Evolutionary conservation across 495 filamentous ascomycete genomes (phyloP).

Genomic region (Penicillium simplicissimum): DNA sequence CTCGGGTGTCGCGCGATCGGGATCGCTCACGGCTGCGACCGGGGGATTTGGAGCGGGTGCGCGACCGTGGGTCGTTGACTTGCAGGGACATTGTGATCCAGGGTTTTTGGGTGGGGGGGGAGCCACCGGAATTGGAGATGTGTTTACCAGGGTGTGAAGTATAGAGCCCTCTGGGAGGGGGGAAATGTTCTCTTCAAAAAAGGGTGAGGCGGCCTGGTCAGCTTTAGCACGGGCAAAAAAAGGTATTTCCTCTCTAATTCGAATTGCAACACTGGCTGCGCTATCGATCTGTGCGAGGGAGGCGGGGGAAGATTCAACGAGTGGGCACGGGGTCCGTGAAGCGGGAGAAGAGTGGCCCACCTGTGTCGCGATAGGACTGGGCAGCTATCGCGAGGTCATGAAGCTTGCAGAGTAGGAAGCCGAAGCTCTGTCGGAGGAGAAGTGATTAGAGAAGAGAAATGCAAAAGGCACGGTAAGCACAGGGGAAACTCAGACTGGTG

Average conservation of each 20-base stretch:
- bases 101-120: constrained; percentile 8
- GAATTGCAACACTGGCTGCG: background rate
- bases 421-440: background rate
- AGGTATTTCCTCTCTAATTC: background rate
- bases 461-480: background rate
- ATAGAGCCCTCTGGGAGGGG: background rate
- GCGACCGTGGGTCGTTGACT: constrained; percentile 58
- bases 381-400: background rate
- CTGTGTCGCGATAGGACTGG: background rate
- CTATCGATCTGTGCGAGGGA: constrained; percentile 12
- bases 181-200: background rate
- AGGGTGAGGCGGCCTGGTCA: background rate
- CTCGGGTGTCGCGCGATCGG: constrained; percentile 45
- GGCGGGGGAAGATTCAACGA: constrained; percentile 2
- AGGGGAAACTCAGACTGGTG: background rate
- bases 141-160: constrained; percentile 17
- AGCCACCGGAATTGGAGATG: constrained; percentile 20
- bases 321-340: background rate
- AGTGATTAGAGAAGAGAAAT: background rate
- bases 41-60: constrained; percentile 62
- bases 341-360: background rate
- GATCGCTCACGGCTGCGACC: constrained; percentile 49
- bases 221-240: background rate
- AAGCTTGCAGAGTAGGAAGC: background rate
- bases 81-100: constrained; percentile 49